phyloP scores from a whole-genome alignment of 2,329 filamentous ascomycete genomes.

The Calonectria naviculata region DNA sequence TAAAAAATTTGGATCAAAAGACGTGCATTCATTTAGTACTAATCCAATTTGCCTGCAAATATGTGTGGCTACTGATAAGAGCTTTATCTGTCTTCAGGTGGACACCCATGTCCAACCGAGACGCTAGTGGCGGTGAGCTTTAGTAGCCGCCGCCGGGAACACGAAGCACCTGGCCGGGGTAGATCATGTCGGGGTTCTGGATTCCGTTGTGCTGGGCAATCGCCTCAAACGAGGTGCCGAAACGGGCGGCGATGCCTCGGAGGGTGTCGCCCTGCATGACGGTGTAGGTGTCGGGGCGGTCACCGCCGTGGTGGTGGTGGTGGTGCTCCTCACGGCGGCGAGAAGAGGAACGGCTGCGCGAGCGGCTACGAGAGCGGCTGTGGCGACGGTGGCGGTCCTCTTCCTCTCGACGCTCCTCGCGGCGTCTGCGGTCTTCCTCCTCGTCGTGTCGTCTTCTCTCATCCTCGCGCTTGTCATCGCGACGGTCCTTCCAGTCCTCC shows the following conservation, averaged over 20 bases:
- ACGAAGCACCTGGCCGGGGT: slow-evolving; percentile 53
- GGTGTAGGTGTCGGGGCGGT: slow-evolving; percentile 45
- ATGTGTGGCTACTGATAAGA: background rate
- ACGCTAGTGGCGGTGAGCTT: background rate
- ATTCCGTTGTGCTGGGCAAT: slow-evolving; percentile 53
- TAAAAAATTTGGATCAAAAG: no score
- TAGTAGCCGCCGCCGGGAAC: slow-evolving; percentile 42
- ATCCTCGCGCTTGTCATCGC: slow-evolving; percentile 46
- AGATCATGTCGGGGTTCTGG: slow-evolving; percentile 54
- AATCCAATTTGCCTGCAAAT: no score
- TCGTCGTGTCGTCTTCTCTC: slow-evolving; percentile 31
- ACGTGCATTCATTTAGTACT: no score
- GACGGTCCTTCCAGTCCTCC: slow-evolving; percentile 51
- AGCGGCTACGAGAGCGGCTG: slow-evolving; percentile 1
- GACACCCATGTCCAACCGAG: no score
- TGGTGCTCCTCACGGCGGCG: slow-evolving; percentile 37
- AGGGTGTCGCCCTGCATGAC: slow-evolving; percentile 56
- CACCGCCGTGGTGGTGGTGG: slow-evolving; percentile 47
- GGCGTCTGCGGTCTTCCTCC: background rate
- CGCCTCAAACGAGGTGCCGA: slow-evolving; percentile 49
- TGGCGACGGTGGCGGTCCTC: slow-evolving; percentile 27
- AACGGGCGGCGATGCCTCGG: slow-evolving; percentile 48
- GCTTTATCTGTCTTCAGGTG: background rate
- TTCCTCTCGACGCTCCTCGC: slow-evolving; percentile 1
- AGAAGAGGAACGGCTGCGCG: background rate